Evolutionary conservation across 2,329 filamentous ascomycete genomes (phyloP).

Genomic region (Zelopaecilomyces penicillatus): DNA sequence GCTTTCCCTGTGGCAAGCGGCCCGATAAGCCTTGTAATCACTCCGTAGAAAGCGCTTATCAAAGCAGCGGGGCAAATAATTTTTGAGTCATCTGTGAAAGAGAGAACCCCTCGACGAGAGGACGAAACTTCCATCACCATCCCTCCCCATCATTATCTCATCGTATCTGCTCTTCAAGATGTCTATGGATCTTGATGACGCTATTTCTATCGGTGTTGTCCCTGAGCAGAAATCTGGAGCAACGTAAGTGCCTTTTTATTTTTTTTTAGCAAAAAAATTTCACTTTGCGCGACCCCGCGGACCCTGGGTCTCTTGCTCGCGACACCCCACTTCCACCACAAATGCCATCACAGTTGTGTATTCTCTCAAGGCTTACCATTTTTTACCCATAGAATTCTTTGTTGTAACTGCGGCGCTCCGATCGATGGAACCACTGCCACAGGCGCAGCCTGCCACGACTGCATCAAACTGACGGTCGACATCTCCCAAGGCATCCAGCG

Average conservation of each 20-base stretch:
- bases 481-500: conserved; percentile 86
- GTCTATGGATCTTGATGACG: conserved; percentile 38
- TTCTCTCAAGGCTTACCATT: not conserved
- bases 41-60: conserved; percentile 23
- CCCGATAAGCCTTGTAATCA: conserved; percentile 18
- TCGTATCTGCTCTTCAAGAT: conserved; percentile 16
- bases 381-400: conserved; percentile 56
- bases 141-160: conserved; percentile 8
- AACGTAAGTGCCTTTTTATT: conserved; percentile 27
- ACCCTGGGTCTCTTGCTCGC: not conserved
- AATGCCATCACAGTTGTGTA: not conserved
- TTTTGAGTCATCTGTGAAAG: conserved; percentile 14
- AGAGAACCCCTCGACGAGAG: conserved; percentile 5
- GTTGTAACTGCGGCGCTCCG: conserved; percentile 92
- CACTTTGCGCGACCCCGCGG: too few species aligned
- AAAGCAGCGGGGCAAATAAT: conserved; percentile 29
- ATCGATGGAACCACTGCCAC: conserved; percentile 85
- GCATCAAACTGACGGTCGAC: conserved; percentile 88
- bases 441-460: conserved; percentile 90
- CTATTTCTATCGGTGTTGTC: conserved; percentile 27
- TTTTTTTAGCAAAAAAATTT: conserved; percentile 8
- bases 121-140: conserved; percentile 6
- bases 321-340: not conserved
- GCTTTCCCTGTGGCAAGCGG: not conserved
- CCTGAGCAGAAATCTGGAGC: conserved; percentile 26